Conservation (phyloP, 179 eudicot species). For the Gypsophila paniculata region DNA sequence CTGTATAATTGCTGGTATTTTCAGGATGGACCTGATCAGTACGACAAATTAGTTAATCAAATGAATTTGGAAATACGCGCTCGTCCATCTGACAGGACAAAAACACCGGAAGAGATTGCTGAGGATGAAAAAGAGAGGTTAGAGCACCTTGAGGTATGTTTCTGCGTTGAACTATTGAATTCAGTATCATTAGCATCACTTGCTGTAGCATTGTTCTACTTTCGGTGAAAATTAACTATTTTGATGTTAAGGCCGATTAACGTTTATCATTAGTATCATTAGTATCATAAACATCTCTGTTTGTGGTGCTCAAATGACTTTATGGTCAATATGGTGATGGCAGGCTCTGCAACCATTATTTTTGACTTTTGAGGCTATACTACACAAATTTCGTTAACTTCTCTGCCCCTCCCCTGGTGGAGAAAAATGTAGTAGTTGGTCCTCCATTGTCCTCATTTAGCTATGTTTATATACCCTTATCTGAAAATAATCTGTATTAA, state of each 20-base stretch:
- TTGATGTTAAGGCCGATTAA: neutral
- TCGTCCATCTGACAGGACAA: conserved; percentile 88
- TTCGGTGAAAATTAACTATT: neutral
- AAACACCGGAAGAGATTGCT: conserved; percentile 89
- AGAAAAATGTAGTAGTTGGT: neutral
- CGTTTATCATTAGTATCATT: neutral
- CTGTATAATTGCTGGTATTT: conserved; percentile 9
- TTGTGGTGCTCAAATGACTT: neutral
- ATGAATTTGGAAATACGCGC: conserved; percentile 78
- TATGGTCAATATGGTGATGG: neutral
- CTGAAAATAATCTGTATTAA: too few species aligned
- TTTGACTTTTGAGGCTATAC: neutral
- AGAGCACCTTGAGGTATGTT: conserved; percentile 73
- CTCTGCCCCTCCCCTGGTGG: neutral
- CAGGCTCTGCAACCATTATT: neutral
- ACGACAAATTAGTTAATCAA: conserved; percentile 70
- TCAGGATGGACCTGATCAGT: conserved; percentile 80
- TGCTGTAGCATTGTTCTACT: neutral
- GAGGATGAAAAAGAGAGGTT: conserved; percentile 90
- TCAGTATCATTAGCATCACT: neutral
- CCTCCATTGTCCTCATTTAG: neutral
- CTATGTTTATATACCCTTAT: neutral
- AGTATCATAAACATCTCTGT: neutral
- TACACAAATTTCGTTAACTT: neutral
- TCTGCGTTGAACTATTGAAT: conserved; percentile 5